Evolutionary conservation across 2,329 filamentous ascomycete genomes (phyloP), one percentile per base, ranked within the genome.

Genomic region (Tolypocladium ovalisporum): DNA sequence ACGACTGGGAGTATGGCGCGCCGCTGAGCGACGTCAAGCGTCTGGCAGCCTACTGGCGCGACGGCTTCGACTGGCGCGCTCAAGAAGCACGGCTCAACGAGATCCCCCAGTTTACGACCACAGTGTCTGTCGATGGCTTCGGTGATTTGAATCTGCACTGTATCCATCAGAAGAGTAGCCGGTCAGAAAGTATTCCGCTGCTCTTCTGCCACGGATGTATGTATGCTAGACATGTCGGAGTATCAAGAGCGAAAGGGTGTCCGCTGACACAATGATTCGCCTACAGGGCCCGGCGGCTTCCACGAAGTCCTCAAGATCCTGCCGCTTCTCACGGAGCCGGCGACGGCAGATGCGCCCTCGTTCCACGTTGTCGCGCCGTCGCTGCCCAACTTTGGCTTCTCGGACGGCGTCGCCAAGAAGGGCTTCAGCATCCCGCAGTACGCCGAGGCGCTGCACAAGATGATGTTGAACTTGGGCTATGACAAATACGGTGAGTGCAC

Each of bases 391-490:
- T 83, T 69, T 77, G 69, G 63, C 57, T 71, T 71, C 57, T 71
- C 70, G 0, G 65, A 68, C 0, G 65, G 62, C 8, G 63, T 69
- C 2, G 54, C 57, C 0, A 67, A 71, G 54, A 61, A 59, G 9
- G 71, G 69, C 0, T 74, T 74, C 27, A 56, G 65, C 32, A 58
- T 70, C 9, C 57, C 64, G 0, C 71, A 74, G 40, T 72, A 74
- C 35, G 68, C 71, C 70, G 84, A 89, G 67, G 77, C 78, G 0
- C 73, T 83, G 62, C 81, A 90, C 68, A 84, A 83, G 57, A 71
- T 90, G 9, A 91, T 91, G 87, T 70, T 80, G 8, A 77, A 79
- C 15, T 76, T 90, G 3, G 86, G 86, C 0, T 90, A 72, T 52
- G 59, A 66, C 4, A 65, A 67, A 55, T 72, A 72, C 24, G 68